Conservation (phyloP, 805 yeast genomes). For the Komagataella phaffii region DNA sequence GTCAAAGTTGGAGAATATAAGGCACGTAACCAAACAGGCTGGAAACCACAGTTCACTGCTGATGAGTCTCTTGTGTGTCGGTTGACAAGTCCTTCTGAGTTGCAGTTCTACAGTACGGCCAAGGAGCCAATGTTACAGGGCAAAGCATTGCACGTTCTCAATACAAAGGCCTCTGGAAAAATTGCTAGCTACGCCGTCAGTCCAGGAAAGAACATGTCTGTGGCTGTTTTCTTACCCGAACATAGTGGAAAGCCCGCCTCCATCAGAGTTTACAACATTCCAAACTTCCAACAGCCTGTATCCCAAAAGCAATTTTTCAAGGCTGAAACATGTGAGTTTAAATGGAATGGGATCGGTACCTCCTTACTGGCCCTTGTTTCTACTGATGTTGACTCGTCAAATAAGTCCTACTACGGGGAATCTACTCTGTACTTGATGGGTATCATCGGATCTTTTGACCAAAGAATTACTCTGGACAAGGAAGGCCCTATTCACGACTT, state of each 20-base stretch:
- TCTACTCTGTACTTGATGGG: slow-evolving; percentile 84
- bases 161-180: slow-evolving; percentile 37
- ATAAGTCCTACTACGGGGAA: slow-evolving; percentile 94
- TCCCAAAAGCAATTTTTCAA: slow-evolving; percentile 85
- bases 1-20: slow-evolving; percentile 47
- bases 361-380: slow-evolving; percentile 87
- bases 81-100: slow-evolving; percentile 34
- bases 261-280: slow-evolving; percentile 72
- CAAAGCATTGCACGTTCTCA: slow-evolving; percentile 48
- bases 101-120: slow-evolving; percentile 49
- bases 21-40: slow-evolving; percentile 74
- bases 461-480: slow-evolving; percentile 72
- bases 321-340: slow-evolving; percentile 85
- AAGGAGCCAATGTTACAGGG: slow-evolving; percentile 21
- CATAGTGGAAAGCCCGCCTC: slow-evolving; percentile 79
- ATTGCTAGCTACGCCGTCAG: slow-evolving; percentile 44
- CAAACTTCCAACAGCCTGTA: slow-evolving; percentile 63
- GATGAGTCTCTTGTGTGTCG: slow-evolving; percentile 67
- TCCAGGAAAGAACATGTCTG: slow-evolving; percentile 81
- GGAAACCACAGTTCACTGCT: slow-evolving; percentile 84
- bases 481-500: slow-evolving; percentile 98
- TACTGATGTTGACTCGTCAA: slow-evolving; percentile 90
- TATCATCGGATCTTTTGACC: slow-evolving; percentile 84
- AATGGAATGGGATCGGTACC: slow-evolving; percentile 92
- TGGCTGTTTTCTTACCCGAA: slow-evolving; percentile 87